Base-by-base conservation (phyloP, 2,329 filamentous ascomycete species). In the Penicillium hordei region DNA sequence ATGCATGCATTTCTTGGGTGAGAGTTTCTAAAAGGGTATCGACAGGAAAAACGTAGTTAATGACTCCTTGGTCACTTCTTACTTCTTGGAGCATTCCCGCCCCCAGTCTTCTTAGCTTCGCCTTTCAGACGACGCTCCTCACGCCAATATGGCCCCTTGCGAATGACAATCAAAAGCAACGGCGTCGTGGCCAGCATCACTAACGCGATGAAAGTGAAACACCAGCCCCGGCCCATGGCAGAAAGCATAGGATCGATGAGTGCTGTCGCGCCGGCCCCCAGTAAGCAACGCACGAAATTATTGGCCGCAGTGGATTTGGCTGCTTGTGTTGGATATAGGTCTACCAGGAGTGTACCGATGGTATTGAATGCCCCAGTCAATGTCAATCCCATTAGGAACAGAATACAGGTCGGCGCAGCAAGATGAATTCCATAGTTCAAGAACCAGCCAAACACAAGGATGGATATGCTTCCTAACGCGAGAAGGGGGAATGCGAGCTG, bases 261-360 rank as follows among this genome's bases (percentile, higher is more conserved):
- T 4, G 77, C 77, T 7, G 72, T 77, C 0, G 75, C 73, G 3
- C 73, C 78, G 4, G 78, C 78, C 1, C 78, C 78, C 7, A 80
- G 64, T 49, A 78, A 62, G 57, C 78, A 80, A 2, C 78, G 69
- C 1, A 72, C 70, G 4, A 80, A 62, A 55, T 81, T 80, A 51
- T 75, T 78, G 7, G 77, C 74, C 5, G 78, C 78, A 4, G 77
- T 78, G 0, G 76, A 76, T 1, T 76, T 74, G 1, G 76, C 75
- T 1, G 78, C 72, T 34, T 71, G 68, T 10, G 63, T 71, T 0
- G 76, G 76, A 53, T 78, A 77, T 3, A 79, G 63, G 61, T 81
- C 79, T 1, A 82, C 70, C 39, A 81, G 69, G 31, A 84, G 65
- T 0, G 80, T 80, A 51, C 77, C 79, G 8, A 78, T 68, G 4